A percentile compares a stretch with the other conserved stretches of the same genome.
phyloP scores from a whole-genome alignment of 2,329 filamentous ascomycete species.

The Zymoseptoria brevis region DNA sequence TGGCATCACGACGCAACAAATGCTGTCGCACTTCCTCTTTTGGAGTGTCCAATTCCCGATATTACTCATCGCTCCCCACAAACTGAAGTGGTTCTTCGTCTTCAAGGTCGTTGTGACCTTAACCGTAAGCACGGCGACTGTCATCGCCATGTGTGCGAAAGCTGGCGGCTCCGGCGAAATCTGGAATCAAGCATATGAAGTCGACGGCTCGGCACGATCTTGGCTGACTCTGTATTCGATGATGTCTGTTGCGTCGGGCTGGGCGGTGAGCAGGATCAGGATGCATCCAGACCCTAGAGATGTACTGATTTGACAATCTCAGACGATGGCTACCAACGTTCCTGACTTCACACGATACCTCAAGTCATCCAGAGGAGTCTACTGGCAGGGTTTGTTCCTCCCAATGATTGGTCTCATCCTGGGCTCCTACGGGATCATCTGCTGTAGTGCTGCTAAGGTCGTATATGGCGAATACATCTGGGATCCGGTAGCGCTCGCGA shows the following conservation, averaged over 20 bases:
- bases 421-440: conserved; percentile 49
- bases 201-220: conserved; percentile 19
- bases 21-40: conserved; percentile 53
- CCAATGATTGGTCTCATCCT: conserved; percentile 42
- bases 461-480: conserved; percentile 43
- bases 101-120: conserved; percentile 37
- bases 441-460: conserved; percentile 47
- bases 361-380: conserved; percentile 24
- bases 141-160: conserved; percentile 22
- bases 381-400: conserved; percentile 35
- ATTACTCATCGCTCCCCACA: conserved; percentile 45
- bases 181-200: conserved; percentile 23
- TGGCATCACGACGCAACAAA: conserved; percentile 49
- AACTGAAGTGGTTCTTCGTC: conserved; percentile 37
- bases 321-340: conserved; percentile 31
- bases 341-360: conserved; percentile 33
- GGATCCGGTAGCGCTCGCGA: conserved; percentile 31
- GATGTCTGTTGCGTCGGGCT: conserved; percentile 25
- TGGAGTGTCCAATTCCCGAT: conserved; percentile 49
- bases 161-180: conserved; percentile 26
- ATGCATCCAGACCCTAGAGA: background rate
- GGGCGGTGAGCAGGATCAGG: conserved; percentile 5
- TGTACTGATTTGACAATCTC: background rate
- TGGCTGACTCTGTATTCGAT: conserved; percentile 26
- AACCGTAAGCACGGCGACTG: conserved; percentile 48